Evolutionary conservation across 2,329 filamentous ascomycete genomes (phyloP).

Genomic region (Penicillium sumatraense): DNA sequence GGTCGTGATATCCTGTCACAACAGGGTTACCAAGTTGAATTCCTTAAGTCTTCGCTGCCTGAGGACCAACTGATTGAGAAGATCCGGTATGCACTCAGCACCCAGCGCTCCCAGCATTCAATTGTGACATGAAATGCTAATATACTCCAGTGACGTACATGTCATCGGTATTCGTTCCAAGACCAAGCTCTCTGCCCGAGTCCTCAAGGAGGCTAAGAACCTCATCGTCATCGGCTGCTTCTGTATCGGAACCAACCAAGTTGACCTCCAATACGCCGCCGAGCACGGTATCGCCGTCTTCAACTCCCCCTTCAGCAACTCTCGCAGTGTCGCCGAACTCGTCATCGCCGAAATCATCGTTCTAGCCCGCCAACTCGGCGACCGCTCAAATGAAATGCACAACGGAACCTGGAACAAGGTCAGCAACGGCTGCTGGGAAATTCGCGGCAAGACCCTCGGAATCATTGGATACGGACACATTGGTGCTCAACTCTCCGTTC

Average conservation of each 20-base stretch:
- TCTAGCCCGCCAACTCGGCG: conserved; percentile 87
- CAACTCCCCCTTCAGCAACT: conserved; percentile 99
- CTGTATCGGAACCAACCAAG: conserved; percentile 86
- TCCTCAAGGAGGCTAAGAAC: conserved; percentile 88
- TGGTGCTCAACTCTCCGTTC: conserved; percentile 90
- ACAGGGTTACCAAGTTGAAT: conserved; percentile 96
- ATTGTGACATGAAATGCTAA: conserved; percentile 4
- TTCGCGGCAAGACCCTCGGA: conserved; percentile 93
- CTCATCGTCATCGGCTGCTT: conserved; percentile 96
- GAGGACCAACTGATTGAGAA: conserved; percentile 96
- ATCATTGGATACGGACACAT: conserved; percentile 98
- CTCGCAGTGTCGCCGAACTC: conserved; percentile 91
- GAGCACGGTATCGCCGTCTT: conserved; percentile 83
- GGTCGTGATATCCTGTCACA: conserved; percentile 78
- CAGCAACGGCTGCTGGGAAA: conserved; percentile 95
- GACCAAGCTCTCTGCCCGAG: conserved; percentile 86
- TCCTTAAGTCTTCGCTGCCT: conserved; percentile 82
- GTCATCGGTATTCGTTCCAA: conserved; percentile 98
- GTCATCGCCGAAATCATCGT: conserved; percentile 93
- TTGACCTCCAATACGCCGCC: conserved; percentile 51
- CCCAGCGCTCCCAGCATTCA: background rate
- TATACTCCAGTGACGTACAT: conserved; percentile 74
- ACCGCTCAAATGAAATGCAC: conserved; percentile 94
- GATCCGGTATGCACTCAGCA: conserved; percentile 71
- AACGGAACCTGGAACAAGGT: conserved; percentile 97